A percentile compares a stretch with the other conserved stretches of the same genome.
phyloP scores from a whole-genome alignment of 164 flowering plant genomes.

The Chimonanthus praecox region DNA sequence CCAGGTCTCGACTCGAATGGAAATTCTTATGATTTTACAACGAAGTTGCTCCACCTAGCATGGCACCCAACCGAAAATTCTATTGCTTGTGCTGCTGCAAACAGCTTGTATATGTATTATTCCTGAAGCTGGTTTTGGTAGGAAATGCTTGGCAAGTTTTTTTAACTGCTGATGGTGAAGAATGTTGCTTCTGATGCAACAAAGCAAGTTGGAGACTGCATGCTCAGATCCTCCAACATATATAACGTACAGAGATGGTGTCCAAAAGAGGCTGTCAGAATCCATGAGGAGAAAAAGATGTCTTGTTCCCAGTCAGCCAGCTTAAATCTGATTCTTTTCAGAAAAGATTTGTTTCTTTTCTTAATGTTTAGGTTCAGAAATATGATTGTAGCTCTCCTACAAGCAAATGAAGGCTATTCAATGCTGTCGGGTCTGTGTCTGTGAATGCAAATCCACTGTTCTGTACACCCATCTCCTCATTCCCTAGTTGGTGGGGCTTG shows the following conservation, averaged over 20 bases:
- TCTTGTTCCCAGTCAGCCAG: constrained; percentile 37
- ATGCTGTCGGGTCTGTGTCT: background rate
- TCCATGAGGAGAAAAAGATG: constrained; percentile 35
- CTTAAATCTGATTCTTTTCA: constrained; percentile 28
- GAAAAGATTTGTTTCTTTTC: constrained; percentile 39
- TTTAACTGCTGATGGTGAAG: constrained; percentile 34
- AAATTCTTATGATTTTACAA: constrained; percentile 79
- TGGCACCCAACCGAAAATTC: constrained; percentile 98
- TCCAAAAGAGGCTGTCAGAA: constrained; percentile 27
- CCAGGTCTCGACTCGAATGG: constrained; percentile 87
- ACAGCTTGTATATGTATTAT: constrained; percentile 98
- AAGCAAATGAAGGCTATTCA: constrained; percentile 11
- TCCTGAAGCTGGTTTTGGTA: constrained; percentile 44
- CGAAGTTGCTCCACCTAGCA: constrained; percentile 93
- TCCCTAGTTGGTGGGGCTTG: constrained; percentile 1
- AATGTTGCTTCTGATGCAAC: constrained; percentile 22
- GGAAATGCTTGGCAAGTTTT: constrained; percentile 24
- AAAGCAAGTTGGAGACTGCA: constrained; percentile 26
- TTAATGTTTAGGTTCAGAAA: constrained; percentile 43
- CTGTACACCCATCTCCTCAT: constrained; percentile 3
- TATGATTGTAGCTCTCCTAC: constrained; percentile 58
- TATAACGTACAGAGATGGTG: constrained; percentile 16
- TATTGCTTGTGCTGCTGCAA: constrained; percentile 99
- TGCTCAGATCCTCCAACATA: constrained; percentile 21
- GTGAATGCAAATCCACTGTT: background rate